Conservation (phyloP, 331 rosid species). For the Arachis monticola region DNA sequence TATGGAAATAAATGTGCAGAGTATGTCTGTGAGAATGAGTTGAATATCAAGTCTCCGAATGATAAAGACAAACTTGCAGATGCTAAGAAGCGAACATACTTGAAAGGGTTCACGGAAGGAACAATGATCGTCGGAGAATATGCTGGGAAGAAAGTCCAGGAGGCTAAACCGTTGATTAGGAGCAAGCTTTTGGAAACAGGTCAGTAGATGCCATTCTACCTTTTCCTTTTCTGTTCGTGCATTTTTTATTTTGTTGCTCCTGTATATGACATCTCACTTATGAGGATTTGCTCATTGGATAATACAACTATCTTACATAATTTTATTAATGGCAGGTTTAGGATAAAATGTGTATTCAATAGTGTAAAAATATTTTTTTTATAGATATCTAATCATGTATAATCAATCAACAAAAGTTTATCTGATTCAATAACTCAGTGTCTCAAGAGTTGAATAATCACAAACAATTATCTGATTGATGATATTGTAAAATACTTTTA, state of each 20-base stretch:
- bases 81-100: constrained; percentile 90
- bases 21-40: constrained; percentile 67
- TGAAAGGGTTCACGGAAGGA: constrained; percentile 96
- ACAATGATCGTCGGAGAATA: constrained; percentile 79
- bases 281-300: background rate
- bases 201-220: background rate
- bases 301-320: background rate
- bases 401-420: too few relatives aligned
- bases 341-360: too few relatives aligned
- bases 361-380: too few relatives aligned
- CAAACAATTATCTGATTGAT: too few relatives aligned
- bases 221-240: background rate
- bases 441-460: too few relatives aligned
- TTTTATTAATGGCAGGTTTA: too few relatives aligned
- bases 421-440: too few relatives aligned
- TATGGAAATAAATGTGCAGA: constrained; percentile 82
- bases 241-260: background rate
- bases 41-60: constrained; percentile 88
- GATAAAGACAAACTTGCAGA: constrained; percentile 94
- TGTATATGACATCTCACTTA: background rate
- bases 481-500: too few relatives aligned
- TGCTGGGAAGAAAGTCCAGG: constrained; percentile 78
- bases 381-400: too few relatives aligned
- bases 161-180: constrained; percentile 80
- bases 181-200: constrained; percentile 74